Conservation (phyloP, 208 protist genomes). For the Acanthamoeba triangularis region DNA sequence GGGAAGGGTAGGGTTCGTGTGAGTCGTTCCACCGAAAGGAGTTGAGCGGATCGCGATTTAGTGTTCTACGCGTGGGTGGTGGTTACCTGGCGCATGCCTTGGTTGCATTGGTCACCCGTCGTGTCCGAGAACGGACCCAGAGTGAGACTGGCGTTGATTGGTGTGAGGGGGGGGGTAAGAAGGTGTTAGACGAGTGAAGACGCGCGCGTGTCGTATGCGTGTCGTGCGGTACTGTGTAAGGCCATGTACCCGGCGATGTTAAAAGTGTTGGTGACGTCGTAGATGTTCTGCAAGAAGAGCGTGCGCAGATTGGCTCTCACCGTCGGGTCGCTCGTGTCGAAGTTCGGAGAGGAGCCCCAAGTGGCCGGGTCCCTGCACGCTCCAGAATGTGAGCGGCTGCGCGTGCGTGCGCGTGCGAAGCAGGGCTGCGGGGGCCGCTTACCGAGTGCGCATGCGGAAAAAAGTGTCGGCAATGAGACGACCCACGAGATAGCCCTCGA, state of each 20-base stretch:
- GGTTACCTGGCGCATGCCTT: not conserved
- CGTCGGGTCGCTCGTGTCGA: not conserved
- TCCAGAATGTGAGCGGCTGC: not conserved
- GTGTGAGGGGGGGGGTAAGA: too few relatives aligned
- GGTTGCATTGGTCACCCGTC: not conserved
- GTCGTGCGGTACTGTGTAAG: not conserved
- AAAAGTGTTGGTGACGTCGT: not conserved
- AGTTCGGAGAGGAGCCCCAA: not conserved
- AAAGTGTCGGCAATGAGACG: not conserved
- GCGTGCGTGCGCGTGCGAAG: not conserved
- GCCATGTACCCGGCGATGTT: not conserved
- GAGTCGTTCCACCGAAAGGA: not conserved
- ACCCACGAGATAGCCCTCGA: slow-evolving; percentile 56
- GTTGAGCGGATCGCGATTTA: not conserved
- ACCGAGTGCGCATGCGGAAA: not conserved
- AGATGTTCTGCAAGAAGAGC: slow-evolving; percentile 8
- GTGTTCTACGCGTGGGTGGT: not conserved
- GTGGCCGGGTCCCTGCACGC: not conserved
- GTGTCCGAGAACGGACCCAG: not conserved
- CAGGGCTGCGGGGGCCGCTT: too few relatives aligned
- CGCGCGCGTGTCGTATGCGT: not conserved
- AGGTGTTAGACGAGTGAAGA: not conserved
- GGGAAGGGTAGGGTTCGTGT: not conserved
- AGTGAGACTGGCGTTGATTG: not conserved
- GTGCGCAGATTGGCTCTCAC: not conserved